These are phyloP conservation scores for Yamadazyma insecticola DNA, from an alignment of 805 yeast genomes.

Conservation along the genomic window DNA sequence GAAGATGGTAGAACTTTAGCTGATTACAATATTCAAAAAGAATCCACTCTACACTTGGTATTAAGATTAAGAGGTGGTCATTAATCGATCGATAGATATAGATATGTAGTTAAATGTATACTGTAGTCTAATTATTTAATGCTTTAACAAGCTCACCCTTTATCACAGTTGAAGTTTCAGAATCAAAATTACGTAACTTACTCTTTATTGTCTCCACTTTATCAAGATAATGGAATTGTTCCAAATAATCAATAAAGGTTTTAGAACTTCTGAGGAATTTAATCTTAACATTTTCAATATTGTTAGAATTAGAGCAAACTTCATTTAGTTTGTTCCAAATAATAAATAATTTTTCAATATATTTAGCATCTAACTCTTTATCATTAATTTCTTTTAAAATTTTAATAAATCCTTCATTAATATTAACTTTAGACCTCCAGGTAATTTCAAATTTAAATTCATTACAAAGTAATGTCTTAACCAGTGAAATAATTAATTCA, in stretches of 20 bases:
- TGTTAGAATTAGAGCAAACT: constrained; percentile 31
- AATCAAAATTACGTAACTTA: constrained; percentile 12
- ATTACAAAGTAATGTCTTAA: constrained; percentile 12
- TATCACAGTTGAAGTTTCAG: constrained; percentile 46
- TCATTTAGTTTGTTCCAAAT: constrained; percentile 19
- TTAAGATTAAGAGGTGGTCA: constrained; percentile 95
- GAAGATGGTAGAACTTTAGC: constrained; percentile 95
- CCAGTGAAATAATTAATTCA: constrained; percentile 20
- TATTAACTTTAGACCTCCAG: constrained; percentile 57
- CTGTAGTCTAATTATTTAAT: background rate
- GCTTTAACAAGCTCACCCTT: constrained; percentile 22
- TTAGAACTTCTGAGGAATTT: constrained; percentile 37
- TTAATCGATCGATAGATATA: too few relatives aligned
- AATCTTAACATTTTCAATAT: constrained; percentile 58
- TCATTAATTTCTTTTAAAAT: constrained; percentile 10
- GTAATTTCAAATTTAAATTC: constrained; percentile 32
- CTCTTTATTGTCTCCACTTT: constrained; percentile 10
- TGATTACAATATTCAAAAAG: constrained; percentile 97
- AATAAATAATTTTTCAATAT: constrained; percentile 16
- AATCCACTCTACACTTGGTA: constrained; percentile 91
- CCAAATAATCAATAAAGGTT: constrained; percentile 14
- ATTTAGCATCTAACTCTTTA: constrained; percentile 5
- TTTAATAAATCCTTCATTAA: constrained; percentile 35
- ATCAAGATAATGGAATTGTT: constrained; percentile 9
- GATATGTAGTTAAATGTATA: background rate